Base-by-base conservation (phyloP, 129 eudicot species). In the Cynara cardunculus region DNA sequence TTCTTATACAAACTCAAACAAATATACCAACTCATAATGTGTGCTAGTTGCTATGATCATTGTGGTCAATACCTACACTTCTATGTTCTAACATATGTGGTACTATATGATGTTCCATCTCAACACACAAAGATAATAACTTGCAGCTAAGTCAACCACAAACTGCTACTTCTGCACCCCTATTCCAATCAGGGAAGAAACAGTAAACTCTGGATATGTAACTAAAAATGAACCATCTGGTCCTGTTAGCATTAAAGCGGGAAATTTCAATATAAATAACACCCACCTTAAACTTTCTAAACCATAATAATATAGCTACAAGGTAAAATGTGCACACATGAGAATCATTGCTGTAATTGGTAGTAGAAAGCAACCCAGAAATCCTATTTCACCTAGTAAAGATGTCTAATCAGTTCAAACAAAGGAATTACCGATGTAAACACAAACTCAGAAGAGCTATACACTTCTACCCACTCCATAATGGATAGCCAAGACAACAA, bases 391-490 rank as follows among this genome's bases (percentile, higher is more conserved):
- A 72, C 64, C 53, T n/a, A 72, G 46, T 26, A 24, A 76, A 73
- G 76, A 79, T 67, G 70, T 32, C 71, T 49, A 86, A 64, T 78
- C 32, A 25, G 65, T 71, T 80, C 71, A 80, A 78, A 81, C 72
- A 73, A 59, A 26, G 78, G 75, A 75, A 81, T 71, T 84, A 61
- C 88, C 77, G 72, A 86, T 70, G 73, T 37, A 80, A 78, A 87
- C 35, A 80, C 77, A 89, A 81, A 71, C 79, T 75, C 72, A 74
- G 78, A 80, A 80, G 81, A 82, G 76, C 66, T 82, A 84, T 61
- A 79, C 85, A 78, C 85, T 75, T 92, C 39, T 34, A 81, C 79
- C 86, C 78, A 72, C 56, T 75, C 80, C 78, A 83, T 68, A 86
- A 59, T 32, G 71, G 78, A 84, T 39, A 79, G 86, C 86, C 73